Conservation (phyloP, 176 grass and related monocot species). For the Bromus sterilis region DNA sequence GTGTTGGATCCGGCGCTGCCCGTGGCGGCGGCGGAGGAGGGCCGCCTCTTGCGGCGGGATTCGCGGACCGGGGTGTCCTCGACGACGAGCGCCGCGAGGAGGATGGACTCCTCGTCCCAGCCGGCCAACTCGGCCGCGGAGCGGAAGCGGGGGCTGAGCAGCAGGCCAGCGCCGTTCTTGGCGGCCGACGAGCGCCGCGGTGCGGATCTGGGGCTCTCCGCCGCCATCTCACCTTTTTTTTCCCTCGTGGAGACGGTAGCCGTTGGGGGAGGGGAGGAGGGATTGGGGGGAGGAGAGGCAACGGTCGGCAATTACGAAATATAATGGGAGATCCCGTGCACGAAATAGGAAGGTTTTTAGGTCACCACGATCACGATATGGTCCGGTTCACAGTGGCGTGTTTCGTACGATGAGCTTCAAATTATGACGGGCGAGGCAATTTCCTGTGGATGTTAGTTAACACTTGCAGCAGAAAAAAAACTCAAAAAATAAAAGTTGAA, state of each 20-base stretch:
- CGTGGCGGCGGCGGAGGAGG: conserved; percentile 20
- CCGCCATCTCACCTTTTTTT: conserved; percentile 11
- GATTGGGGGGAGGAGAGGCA: neutral
- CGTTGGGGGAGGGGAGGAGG: neutral
- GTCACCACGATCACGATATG: too few relatives aligned
- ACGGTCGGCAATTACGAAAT: conserved; percentile 69
- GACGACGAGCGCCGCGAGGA: conserved; percentile 72
- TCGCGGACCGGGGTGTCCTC: conserved; percentile 95
- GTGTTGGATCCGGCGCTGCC: conserved; percentile 45
- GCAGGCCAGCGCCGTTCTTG: conserved; percentile 35
- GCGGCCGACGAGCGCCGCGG: neutral
- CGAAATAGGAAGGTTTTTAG: too few relatives aligned
- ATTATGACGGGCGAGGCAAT: too few relatives aligned
- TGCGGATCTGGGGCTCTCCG: conserved; percentile 11
- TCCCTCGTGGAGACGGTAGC: conserved; percentile 9
- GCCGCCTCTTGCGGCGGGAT: conserved; percentile 63
- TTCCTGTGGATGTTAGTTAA: too few relatives aligned
- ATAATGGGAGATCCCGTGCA: neutral
- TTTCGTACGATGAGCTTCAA: too few relatives aligned
- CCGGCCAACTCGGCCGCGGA: conserved; percentile 71
- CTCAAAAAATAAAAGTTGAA: too few relatives aligned
- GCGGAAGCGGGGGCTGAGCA: conserved; percentile 81
- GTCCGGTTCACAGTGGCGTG: too few relatives aligned
- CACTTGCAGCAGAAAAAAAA: too few relatives aligned
- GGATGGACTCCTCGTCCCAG: conserved; percentile 92